Evolutionary conservation across 2,329 filamentous ascomycete genomes (phyloP), one percentile per base, ranked within the genome.

Genomic region (Trichoderma cornu-damae): DNA sequence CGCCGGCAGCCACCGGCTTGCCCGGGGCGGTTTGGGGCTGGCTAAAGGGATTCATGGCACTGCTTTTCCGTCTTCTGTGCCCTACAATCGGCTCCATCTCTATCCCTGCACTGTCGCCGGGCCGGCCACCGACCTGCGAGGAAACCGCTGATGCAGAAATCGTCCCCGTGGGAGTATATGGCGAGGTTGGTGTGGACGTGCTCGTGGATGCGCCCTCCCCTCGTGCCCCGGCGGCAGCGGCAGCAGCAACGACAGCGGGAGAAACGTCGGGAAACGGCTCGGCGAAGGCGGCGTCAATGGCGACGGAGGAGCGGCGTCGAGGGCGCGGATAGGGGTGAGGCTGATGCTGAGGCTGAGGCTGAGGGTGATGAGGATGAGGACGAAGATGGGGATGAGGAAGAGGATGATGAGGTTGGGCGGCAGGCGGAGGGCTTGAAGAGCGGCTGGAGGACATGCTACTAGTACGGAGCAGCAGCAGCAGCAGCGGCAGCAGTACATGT

Each of bases 41-140:
- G 58, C 64, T 67, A 43, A 64, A 66, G 20, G 74, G 71, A 61
- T 73, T 75, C 65, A 78, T 77, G 22, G 82, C 69, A 61, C 79
- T 82, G 71, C 80, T 83, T 59, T 79, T 75, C 44, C 81, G 79
- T 59, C 80, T 77, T 40, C 79, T 77, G 65, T 82, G 80, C 64
- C 79, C 75, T n/a, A 68, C 65, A 61, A 83, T 74, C 35, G 79
- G 70, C 61, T 77, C 79, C 79, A 83, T 83, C 72, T 84, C 80
- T 63, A 83, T 80, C 60, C 77, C 74, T 24, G 40, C 35, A 42
- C 20, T 53, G 62, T 74, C 71, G 61, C 61, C 61, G 40, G 61
- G 58, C 48, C 57, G 52, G 57, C 57, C 55, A 35, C 48, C 62
- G 48, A 56, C 55, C 54, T 53, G 44, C 44, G 48, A 54, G 32